Evolutionary conservation across 2,329 filamentous ascomycete species (phyloP).

Genomic region (Cercospora sp.): DNA sequence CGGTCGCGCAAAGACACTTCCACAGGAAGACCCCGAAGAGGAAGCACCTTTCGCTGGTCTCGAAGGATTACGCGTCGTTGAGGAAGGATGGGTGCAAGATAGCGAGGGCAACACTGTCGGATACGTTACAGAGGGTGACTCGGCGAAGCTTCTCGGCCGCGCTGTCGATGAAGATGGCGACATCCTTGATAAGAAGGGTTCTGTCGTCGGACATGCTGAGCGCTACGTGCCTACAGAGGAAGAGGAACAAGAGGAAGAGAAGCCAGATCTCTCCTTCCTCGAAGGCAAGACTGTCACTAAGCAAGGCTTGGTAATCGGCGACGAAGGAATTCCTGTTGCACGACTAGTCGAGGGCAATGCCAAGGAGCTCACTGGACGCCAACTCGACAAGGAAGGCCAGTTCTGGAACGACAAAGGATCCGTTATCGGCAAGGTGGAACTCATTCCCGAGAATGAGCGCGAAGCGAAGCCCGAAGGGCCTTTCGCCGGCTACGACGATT

Average conservation of each 20-base stretch:
- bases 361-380: conserved; percentile 64
- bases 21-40: conserved; percentile 50
- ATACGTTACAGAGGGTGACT: conserved; percentile 51
- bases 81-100: conserved; percentile 53
- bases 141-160: conserved; percentile 54
- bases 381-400: conserved; percentile 71
- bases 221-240: conserved; percentile 65
- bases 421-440: conserved; percentile 66
- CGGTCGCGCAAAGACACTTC: conserved; percentile 51
- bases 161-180: conserved; percentile 55
- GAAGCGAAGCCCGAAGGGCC: conserved; percentile 53
- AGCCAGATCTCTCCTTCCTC: conserved; percentile 49
- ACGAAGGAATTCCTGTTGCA: conserved; percentile 56
- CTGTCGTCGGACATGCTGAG: conserved; percentile 54
- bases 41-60: conserved; percentile 54
- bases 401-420: conserved; percentile 73
- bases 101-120: conserved; percentile 54
- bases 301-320: conserved; percentile 53
- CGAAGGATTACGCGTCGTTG: conserved; percentile 53
- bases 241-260: conserved; percentile 52
- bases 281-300: conserved; percentile 53
- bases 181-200: conserved; percentile 56
- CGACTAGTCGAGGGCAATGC: conserved; percentile 67
- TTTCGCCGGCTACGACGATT: conserved; percentile 52
- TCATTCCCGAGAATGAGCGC: conserved; percentile 66